Evolutionary conservation across 805 yeast genomes (phyloP), one percentile per base, ranked within the genome.

Genomic region (Schizosaccharomyces japonicus): DNA sequence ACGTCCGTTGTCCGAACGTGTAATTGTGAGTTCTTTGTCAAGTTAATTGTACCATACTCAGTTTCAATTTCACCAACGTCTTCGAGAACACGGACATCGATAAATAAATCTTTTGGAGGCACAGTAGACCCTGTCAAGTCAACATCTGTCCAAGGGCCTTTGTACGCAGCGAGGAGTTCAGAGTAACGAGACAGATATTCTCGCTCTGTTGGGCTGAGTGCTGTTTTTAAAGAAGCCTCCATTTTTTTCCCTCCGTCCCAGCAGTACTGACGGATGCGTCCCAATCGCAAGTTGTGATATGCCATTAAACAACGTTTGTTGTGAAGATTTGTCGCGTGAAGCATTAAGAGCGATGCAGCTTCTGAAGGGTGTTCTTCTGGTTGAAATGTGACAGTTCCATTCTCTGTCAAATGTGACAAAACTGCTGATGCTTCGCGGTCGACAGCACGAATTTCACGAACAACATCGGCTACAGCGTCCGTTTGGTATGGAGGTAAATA

Each of bases 11-110:
- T 87, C 50, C 98, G 68, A 17, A 87, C 95, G 58, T 80, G 87
- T 58, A 87, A 85, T 58, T 90, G 96, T 2, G 94, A 80, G 59
- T 87, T 87, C 57, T 85, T 87, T 2, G 92, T 81, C 53, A 90
- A 64, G 56, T 85, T 85, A 64, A 90, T 84, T 23, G 47, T 57
- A 60, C 95, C 98, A 56, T 87, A 87, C 59, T 87, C 98, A 0
- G 98, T 90, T 58, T 85, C 95, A 31, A 87, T 83, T 58, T 90
- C 96, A 1, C 98, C 98, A 0, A 94, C 95, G 56, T 87, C 93
- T 58, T 80, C 80, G 47, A 87, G 62, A 5, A 87, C 96, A 50
- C 98, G 66, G 3, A 90, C 96, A 57, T 87, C 98, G 7, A 87
- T 80, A 55, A 87, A 90, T 27, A 90, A 80, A 54, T 83, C 92